These are phyloP conservation scores for Agrocybe praecox DNA, from an alignment of 768 basidiomycete species.

Conservation along the genomic window DNA sequence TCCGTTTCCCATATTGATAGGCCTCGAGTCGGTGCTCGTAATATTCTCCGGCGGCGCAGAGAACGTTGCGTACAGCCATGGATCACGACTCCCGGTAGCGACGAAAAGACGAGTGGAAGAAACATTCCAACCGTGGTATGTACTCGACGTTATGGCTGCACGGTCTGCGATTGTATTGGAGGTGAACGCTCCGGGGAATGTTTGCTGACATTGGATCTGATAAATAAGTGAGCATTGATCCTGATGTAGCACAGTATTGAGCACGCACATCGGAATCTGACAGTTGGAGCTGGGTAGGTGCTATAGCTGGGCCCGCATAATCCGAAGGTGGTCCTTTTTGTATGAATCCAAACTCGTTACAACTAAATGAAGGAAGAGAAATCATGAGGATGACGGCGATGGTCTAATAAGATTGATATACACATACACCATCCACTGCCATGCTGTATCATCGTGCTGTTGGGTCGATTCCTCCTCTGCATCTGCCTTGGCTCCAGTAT, in stretches of 20 bases:
- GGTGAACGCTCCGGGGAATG: slow-evolving; percentile 62
- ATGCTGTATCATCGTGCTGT: slow-evolving; percentile 58
- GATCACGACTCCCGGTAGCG: slow-evolving; percentile 67
- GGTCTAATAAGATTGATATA: no score
- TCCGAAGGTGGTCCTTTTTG: slow-evolving; percentile 46
- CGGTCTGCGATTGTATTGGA: slow-evolving; percentile 32
- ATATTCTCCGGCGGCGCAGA: slow-evolving; percentile 52
- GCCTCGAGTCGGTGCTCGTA: slow-evolving; percentile 50
- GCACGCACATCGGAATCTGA: slow-evolving; percentile 37
- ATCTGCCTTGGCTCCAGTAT: slow-evolving; percentile 48
- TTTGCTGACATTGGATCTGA: slow-evolving; percentile 65
- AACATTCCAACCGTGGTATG: slow-evolving; percentile 66
- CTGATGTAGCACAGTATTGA: no score
- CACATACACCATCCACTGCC: slow-evolving; percentile 67
- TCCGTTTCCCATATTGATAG: slow-evolving; percentile 57
- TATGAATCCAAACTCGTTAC: slow-evolving; percentile 67
- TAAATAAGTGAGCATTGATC: no score
- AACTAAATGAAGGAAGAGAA: slow-evolving; percentile 46
- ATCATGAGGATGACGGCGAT: no score
- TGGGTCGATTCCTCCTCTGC: slow-evolving; percentile 45
- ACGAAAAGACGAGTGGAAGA: slow-evolving; percentile 60
- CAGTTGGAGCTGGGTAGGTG: slow-evolving; percentile 58
- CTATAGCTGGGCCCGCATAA: slow-evolving; percentile 46
- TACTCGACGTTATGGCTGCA: slow-evolving; percentile 35
- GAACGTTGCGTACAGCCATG: slow-evolving; percentile 69